Evolutionary conservation across 2,329 filamentous ascomycete genomes (phyloP).

Genomic region (Ilyonectria sp.): DNA sequence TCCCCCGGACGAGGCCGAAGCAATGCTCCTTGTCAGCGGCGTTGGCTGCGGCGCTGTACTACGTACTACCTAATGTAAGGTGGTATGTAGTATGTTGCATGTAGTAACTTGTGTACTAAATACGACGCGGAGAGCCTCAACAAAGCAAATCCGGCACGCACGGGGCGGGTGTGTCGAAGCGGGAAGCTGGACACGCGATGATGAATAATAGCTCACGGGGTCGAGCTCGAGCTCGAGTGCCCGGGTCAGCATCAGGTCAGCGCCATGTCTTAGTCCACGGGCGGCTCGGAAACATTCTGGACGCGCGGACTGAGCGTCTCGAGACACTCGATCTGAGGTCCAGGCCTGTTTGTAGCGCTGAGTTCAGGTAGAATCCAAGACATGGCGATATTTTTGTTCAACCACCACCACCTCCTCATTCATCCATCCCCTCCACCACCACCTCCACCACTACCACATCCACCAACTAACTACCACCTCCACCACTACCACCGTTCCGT

Average conservation of each 20-base stretch:
- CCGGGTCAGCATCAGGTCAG: constrained; percentile 23
- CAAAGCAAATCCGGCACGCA: constrained; percentile 1
- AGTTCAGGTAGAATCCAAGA: constrained; percentile 39
- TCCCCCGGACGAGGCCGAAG: constrained; percentile 26
- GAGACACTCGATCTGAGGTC: constrained; percentile 12
- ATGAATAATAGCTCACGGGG: constrained; percentile 19
- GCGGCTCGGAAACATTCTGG: constrained; percentile 9
- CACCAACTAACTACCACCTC: constrained; percentile 3
- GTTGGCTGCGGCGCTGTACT: neutral
- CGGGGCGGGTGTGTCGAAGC: constrained; percentile 14
- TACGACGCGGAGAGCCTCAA: constrained; percentile 7
- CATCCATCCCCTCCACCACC: constrained; percentile 24
- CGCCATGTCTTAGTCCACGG: constrained; percentile 1
- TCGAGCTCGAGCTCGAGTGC: neutral
- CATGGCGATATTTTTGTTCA: constrained; percentile 29
- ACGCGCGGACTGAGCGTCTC: constrained; percentile 7
- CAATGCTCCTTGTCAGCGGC: constrained; percentile 5
- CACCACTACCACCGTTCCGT: constrained; percentile 9
- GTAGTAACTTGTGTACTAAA: too few relatives aligned
- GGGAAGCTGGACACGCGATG: constrained; percentile 18
- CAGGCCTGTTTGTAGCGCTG: constrained; percentile 11
- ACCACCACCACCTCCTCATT: neutral
- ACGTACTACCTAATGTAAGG: neutral
- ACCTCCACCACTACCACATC: constrained; percentile 7
- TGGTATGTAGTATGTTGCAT: neutral